Percentiles rank a stretch among this genome's conserved stretches.
phyloP scores from a whole-genome alignment of 306 rosid species.

The Quercus suber region DNA sequence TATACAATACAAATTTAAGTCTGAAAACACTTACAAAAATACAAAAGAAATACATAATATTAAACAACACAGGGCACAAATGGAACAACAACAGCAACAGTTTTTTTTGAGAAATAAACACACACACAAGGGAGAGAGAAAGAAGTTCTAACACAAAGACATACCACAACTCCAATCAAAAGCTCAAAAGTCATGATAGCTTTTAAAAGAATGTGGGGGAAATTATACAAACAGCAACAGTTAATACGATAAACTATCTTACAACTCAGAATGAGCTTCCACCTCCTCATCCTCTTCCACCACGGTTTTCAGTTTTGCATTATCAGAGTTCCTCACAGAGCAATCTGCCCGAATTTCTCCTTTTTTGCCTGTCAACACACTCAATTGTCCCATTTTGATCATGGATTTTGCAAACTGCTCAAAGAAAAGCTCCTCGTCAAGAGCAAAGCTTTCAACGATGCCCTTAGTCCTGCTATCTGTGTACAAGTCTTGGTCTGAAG shows the following conservation, averaged over 20 bases:
- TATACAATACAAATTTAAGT: too few relatives aligned
- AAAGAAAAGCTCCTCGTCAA: conserved; percentile 45
- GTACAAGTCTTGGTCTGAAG: conserved; percentile 66
- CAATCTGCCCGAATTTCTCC: conserved; percentile 73
- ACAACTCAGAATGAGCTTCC: conserved; percentile 10
- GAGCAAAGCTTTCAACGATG: conserved; percentile 54
- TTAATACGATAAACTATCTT: background rate
- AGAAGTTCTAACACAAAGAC: too few relatives aligned
- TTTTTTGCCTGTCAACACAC: conserved; percentile 45
- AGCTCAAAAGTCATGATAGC: too few relatives aligned
- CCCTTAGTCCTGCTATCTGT: conserved; percentile 35
- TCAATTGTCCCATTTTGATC: conserved; percentile 74
- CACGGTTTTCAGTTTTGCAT: conserved; percentile 21
- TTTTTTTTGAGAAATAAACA: too few relatives aligned
- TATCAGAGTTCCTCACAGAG: conserved; percentile 42
- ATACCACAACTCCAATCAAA: too few relatives aligned
- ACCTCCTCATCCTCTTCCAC: conserved; percentile 27
- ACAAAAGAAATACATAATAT: background rate
- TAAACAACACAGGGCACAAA: background rate
- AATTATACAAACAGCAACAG: too few relatives aligned
- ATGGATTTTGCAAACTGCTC: conserved; percentile 52
- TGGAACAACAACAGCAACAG: background rate
- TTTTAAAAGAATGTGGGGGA: too few relatives aligned
- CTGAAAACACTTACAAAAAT: background rate
- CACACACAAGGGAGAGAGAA: too few relatives aligned